Conservation (phyloP, 306 rosid species). For the Fragaria vesca region DNA sequence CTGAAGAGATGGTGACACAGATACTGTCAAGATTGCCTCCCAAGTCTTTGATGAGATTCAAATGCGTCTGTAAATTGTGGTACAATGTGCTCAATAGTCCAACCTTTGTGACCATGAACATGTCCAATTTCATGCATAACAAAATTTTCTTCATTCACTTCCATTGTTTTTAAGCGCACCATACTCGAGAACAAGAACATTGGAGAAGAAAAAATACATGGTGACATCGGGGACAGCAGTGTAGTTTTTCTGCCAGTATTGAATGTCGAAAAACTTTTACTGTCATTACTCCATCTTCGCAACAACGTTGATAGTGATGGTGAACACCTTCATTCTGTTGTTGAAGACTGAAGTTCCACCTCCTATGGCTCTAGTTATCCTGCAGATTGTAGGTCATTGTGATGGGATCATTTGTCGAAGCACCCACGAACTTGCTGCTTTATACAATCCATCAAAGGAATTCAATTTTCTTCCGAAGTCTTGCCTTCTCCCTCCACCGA, state of each 20-base stretch:
- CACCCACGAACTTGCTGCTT: neutral
- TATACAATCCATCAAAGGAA: conserved; percentile 3
- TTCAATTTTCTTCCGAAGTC: neutral
- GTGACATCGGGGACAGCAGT: neutral
- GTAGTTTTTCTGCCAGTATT: neutral
- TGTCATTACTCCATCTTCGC: neutral
- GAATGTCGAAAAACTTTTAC: neutral
- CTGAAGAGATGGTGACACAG: neutral
- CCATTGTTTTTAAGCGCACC: neutral
- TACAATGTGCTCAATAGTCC: neutral
- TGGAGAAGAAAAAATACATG: too few relatives aligned
- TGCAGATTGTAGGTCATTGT: neutral
- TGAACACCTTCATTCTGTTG: neutral
- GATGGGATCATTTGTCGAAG: neutral
- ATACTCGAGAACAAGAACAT: neutral
- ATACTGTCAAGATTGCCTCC: conserved; percentile 7
- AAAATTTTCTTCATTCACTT: neutral
- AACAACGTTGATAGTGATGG: neutral
- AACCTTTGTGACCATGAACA: neutral
- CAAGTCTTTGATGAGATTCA: conserved; percentile 6
- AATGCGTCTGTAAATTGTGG: neutral
- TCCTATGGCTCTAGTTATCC: neutral
- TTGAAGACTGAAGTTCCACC: neutral
- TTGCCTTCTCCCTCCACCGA: neutral
- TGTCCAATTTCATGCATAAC: neutral